Evolutionary conservation across 352 stramenopile species (phyloP).

Genomic region (Phytophthora sojae): DNA sequence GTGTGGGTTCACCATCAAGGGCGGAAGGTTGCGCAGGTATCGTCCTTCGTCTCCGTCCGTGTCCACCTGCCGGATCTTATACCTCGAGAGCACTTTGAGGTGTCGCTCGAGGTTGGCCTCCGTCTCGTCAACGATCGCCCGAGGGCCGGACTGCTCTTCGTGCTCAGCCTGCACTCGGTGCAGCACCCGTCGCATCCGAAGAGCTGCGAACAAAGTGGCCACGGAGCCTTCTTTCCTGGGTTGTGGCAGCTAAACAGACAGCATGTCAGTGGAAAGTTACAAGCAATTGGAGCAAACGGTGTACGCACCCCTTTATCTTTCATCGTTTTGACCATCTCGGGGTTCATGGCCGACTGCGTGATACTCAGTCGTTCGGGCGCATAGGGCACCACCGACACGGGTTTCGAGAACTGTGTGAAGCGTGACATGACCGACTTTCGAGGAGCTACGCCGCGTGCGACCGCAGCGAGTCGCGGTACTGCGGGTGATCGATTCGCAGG

Average conservation of each 20-base stretch:
- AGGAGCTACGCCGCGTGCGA: slow-evolving; percentile 28
- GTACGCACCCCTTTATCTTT: slow-evolving; percentile 42
- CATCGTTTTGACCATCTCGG: slow-evolving; percentile 56
- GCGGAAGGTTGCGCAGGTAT: slow-evolving; percentile 49
- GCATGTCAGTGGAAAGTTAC: too few species aligned
- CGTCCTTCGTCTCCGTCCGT: slow-evolving; percentile 45
- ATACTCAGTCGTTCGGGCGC: slow-evolving; percentile 74
- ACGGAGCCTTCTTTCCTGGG: slow-evolving; percentile 37
- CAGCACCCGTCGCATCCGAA: slow-evolving; percentile 60
- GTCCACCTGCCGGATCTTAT: slow-evolving; percentile 77
- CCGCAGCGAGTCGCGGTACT: slow-evolving; percentile 20
- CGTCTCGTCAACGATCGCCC: slow-evolving; percentile 43
- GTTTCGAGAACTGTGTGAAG: slow-evolving; percentile 53
- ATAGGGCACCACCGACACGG: slow-evolving; percentile 67
- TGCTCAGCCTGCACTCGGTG: slow-evolving; percentile 43
- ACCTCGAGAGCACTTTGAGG: slow-evolving; percentile 75
- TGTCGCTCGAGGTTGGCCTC: slow-evolving; percentile 71
- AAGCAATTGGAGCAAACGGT: background rate
- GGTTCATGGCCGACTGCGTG: slow-evolving; percentile 56
- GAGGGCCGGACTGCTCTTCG: slow-evolving; percentile 9
- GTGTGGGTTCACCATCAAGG: slow-evolving; percentile 75
- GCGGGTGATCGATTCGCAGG: slow-evolving; percentile 1
- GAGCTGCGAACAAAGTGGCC: slow-evolving; percentile 71
- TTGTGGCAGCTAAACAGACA: background rate
- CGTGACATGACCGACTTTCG: slow-evolving; percentile 63